Evolutionary conservation across 352 stramenopile species (phyloP), one percentile per base, ranked within the genome.

Genomic region (Aphanomyces euteiches): DNA sequence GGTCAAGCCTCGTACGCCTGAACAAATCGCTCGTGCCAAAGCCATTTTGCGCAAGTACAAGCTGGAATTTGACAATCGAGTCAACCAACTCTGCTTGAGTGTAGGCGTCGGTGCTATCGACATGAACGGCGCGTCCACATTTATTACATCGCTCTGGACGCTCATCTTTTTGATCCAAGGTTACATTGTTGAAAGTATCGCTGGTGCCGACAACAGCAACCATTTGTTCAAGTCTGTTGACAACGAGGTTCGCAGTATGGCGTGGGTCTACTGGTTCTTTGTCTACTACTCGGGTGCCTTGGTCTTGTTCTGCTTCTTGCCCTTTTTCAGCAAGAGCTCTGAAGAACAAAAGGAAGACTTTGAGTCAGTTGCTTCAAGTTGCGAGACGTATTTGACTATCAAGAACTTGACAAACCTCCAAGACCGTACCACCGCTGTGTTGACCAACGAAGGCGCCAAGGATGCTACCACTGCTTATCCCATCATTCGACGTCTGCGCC

Each of bases 291-390:
- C 50, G 50, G 50, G 50, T 19, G 8, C 36, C 50, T 19, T 58
- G 15, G 21, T 58, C 21, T 17, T 28, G 7, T 58, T 58, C 17
- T 58, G 50, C 17, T 58, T 37, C 50, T 12, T 36, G 17, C 50
- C 50, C 8, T 58, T 58, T 28, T 58, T 58, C 50, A 12, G 8
- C 50, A 19, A 36, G 15, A 19, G 15, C 15, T 36, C 50, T 58
- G 50, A 19, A 19, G 7, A 58, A 36, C 50, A 58, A 58, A 58
- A 36, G 50, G 50, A 58, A 58, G 50, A 58, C 19, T 58, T 58
- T 28, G 50, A 58, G 50, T 58, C 50, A 10, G 50, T 58, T 10
- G 13, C 50, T 17, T 17, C 50, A 19, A 58, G 50, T 28, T 58
- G 50, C 21, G 50, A 58, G 36, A 21, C 50, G 7, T 19, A 19